A percentile compares a stretch with the other conserved stretches of the same genome.
Conservation (phyloP, 2,329 filamentous ascomycete genomes). For the Claviceps sp. region DNA sequence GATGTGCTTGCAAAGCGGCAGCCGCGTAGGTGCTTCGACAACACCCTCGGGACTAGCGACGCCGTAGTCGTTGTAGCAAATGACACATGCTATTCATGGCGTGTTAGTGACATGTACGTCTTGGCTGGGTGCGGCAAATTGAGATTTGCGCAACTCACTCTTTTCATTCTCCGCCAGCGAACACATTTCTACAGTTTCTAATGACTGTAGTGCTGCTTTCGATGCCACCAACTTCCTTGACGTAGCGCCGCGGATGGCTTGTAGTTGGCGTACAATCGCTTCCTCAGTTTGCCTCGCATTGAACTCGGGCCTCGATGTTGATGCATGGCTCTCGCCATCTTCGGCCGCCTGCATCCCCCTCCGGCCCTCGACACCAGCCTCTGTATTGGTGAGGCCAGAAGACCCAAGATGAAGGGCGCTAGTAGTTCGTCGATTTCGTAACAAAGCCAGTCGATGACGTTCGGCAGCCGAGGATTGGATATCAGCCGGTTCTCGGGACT, state of each 20-base stretch:
- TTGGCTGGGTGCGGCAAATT: not conserved
- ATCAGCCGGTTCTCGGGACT: not conserved
- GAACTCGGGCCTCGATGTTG: not conserved
- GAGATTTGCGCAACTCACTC: constrained; percentile 24
- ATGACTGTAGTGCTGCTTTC: constrained; percentile 29
- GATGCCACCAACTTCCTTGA: constrained; percentile 34
- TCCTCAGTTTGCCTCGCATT: constrained; percentile 15
- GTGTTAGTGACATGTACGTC: not conserved
- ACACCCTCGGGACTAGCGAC: constrained; percentile 43
- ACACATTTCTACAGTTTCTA: constrained; percentile 32
- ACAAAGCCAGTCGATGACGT: constrained; percentile 14
- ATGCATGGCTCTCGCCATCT: not conserved
- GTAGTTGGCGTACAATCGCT: constrained; percentile 25
- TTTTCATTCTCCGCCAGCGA: constrained; percentile 32
- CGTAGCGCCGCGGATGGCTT: constrained; percentile 32
- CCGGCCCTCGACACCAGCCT: constrained; percentile 7
- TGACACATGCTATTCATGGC: constrained; percentile 37
- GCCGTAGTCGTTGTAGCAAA: constrained; percentile 52
- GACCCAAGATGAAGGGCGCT: constrained; percentile 11
- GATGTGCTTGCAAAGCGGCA: constrained; percentile 50
- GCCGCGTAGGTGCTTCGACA: constrained; percentile 40
- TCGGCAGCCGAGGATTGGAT: constrained; percentile 11
- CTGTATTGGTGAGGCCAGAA: constrained; percentile 12
- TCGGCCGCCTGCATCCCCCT: not conserved
- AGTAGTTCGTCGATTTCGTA: constrained; percentile 15